Conservation (phyloP, 2,329 filamentous ascomycete species). For the Colletotrichum siamense region DNA sequence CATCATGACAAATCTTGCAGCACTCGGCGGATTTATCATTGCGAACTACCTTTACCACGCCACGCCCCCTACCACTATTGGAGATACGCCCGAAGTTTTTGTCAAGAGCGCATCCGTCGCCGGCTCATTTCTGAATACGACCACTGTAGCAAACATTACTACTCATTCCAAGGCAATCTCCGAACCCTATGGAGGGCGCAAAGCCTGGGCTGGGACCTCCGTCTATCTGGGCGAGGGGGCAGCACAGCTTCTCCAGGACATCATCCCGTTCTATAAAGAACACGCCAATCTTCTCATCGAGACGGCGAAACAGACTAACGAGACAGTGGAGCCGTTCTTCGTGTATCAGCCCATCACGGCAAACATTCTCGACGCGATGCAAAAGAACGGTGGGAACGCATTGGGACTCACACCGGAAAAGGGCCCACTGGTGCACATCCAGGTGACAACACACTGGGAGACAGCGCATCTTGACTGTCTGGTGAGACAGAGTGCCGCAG, state of each 20-base stretch:
- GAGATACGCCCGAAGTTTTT: conserved; percentile 27
- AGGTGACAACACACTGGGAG: conserved; percentile 30
- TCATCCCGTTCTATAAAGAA: conserved; percentile 29
- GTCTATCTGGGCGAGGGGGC: not conserved
- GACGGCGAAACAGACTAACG: conserved; percentile 4
- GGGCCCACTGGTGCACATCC: conserved; percentile 36
- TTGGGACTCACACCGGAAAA: conserved; percentile 41
- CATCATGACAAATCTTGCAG: conserved; percentile 12
- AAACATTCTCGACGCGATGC: conserved; percentile 35
- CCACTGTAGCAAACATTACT: conserved; percentile 28
- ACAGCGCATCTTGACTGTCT: conserved; percentile 31
- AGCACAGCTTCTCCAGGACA: conserved; percentile 28
- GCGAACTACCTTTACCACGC: conserved; percentile 22
- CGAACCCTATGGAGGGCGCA: conserved; percentile 27
- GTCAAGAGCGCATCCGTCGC: conserved; percentile 25
- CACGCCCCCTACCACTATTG: not conserved
- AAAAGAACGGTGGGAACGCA: conserved; percentile 44
- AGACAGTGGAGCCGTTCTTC: conserved; percentile 25
- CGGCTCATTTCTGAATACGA: conserved; percentile 24
- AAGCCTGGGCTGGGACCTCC: conserved; percentile 7
- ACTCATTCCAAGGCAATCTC: conserved; percentile 27
- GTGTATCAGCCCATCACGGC: conserved; percentile 44
- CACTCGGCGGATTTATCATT: conserved; percentile 7
- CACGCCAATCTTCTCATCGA: conserved; percentile 19
- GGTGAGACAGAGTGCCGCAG: conserved; percentile 27